Base-by-base conservation (phyloP, 495 filamentous ascomycete genomes). In the Penicillium goetzii region DNA sequence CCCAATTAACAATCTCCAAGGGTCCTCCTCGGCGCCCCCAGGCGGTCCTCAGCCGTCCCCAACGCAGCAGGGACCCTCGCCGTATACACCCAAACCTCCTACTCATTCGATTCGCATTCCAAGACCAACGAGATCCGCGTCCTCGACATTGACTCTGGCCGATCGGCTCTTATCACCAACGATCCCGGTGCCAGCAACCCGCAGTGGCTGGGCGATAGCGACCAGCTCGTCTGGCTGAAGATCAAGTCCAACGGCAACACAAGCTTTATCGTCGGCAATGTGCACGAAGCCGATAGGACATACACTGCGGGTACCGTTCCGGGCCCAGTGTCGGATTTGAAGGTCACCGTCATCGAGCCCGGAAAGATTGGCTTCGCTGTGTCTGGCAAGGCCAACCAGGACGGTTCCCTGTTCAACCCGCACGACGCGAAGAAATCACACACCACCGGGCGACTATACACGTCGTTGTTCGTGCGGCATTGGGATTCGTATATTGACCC, bases 1-100 rank as follows among this genome's bases (percentile, higher is more conserved):
- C 5, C 26, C 38, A 41, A 59, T 45, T 59, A 45, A 65, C 41
- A 34, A 19, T 15, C 3, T 12, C 11, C 38, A 83, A 83, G 81
- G 72, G 89, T 93, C 40, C 85, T 98, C 58, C 86, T 98, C 68
- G 88, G 88, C 68, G 92, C 92, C 15, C 92, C 94, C 32, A 86
- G 94, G 36, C 87, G 94, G 43, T 91, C 90, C 45, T 71, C 87
- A 23, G 93, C 89, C 26, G 75, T 88, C 15, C 92, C 94, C 32
- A 96, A 95, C 72, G 68, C 84, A 7, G 79, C 84, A 36, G 92
- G 90, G 7, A 90, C 82, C 15, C 78, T 85, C 45, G 87, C 89
- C 21, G 78, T 94, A 12, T 95, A 90, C 68, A 88, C 88, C 45
- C 85, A 83, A 36, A 90, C 90, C 0, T 87, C 88, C 9, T 98